Evolutionary conservation across 2,329 filamentous ascomycete species (phyloP), one percentile per base, ranked within the genome.

Genomic region (Coleophoma cylindrospora): DNA sequence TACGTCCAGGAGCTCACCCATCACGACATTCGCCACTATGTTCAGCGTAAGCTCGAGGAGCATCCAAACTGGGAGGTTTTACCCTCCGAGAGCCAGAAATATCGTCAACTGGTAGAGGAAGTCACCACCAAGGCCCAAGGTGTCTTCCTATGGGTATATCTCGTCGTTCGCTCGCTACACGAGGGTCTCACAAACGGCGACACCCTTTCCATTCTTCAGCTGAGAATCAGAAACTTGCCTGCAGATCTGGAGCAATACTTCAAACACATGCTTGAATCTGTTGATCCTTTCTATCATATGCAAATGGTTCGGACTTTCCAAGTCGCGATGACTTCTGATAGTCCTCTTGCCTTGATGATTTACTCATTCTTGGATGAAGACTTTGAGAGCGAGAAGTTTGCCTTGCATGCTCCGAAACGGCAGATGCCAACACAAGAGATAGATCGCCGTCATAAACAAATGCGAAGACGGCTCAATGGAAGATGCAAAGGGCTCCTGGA

Each of bases 401-500:
- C 44, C n/a, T 22, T 53, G 10, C 15, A 38, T 17, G 12, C 7
- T 9, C 12, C 12, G 6, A 33, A 48, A 12, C 34, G 43, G 12
- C 12, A 21, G 3, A 19, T 51, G 10, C 12, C 49, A 4, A 33
- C 6, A 21, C 47, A 51, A 13, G 47, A 54, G 21, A 37, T 47
- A 4, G 6, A 33, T 9, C 47, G 48, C 38, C 44, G 51, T 8
- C 44, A 22, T 14, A 48, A 58, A 19, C 43, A 27, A 17, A 58
- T 55, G 49, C 40, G 51, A 34, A 45, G 50, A n/a, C 50, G 56
- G 6, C 19, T 58, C 11, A 57, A 49, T 36, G 52, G 50, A 40
- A 50, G 57, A 9, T 60, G 54, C 43, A 52, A 57, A 47, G 54
- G 52, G 8, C 50, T 60, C 3, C 36, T 57, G n/a, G 55, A 59